Percentiles rank a stretch among this genome's conserved stretches.
Evolutionary conservation across 2,329 filamentous ascomycete species (phyloP).

Genomic region (Sporothrix brasiliensis): DNA sequence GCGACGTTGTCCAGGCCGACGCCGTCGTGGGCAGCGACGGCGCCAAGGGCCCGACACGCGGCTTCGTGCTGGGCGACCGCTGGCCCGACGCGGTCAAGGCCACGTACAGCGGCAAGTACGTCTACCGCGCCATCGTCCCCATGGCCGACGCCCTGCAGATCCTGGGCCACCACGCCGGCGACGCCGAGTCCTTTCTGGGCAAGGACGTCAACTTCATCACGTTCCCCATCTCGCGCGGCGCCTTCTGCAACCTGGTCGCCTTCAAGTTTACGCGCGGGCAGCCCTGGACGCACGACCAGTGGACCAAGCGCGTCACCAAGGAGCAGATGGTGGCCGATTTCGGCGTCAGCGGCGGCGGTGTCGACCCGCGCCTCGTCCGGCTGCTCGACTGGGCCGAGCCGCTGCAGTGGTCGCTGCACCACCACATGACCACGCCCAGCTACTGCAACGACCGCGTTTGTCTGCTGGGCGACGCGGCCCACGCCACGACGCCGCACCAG

Average conservation of each 20-base stretch:
- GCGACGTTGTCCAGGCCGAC: constrained; percentile 38
- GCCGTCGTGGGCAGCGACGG: constrained; percentile 64
- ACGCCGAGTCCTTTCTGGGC: constrained; percentile 40
- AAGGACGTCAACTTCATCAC: constrained; percentile 44
- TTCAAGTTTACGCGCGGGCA: constrained; percentile 29
- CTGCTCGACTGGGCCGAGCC: constrained; percentile 29
- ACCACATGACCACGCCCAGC: constrained; percentile 46
- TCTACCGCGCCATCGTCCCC: constrained; percentile 62
- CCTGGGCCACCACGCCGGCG: constrained; percentile 51
- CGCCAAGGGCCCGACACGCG: constrained; percentile 59
- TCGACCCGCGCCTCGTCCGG: constrained; percentile 30
- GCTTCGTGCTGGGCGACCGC: constrained; percentile 51
- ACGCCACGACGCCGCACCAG: constrained; percentile 46
- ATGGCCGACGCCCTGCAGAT: constrained; percentile 40
- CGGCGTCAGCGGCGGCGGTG: neutral
- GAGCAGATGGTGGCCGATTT: constrained; percentile 24
- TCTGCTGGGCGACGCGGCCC: constrained; percentile 60
- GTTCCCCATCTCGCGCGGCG: constrained; percentile 36
- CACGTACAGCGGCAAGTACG: constrained; percentile 61
- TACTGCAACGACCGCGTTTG: constrained; percentile 55
- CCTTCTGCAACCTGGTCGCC: constrained; percentile 35
- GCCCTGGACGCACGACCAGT: constrained; percentile 40
- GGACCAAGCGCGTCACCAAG: constrained; percentile 43
- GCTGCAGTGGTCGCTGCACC: constrained; percentile 28
- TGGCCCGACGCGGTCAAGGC: constrained; percentile 34